phyloP scores from a whole-genome alignment of 2,329 filamentous ascomycete genomes.

The Cytospora chrysosperma region DNA sequence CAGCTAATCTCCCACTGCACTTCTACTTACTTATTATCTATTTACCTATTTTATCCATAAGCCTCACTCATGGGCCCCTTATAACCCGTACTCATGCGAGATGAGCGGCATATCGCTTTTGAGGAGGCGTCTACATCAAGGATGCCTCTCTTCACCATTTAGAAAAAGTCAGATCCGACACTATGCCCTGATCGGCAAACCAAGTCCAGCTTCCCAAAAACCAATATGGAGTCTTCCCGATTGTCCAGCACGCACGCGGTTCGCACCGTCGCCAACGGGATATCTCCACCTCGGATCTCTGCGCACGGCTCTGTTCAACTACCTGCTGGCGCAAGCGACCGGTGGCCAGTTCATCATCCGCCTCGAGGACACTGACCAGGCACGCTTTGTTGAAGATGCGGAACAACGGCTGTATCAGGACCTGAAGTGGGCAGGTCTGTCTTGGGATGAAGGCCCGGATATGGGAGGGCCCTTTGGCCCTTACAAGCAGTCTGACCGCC shows the following conservation, averaged over 20 bases:
- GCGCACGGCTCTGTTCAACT: constrained; percentile 93
- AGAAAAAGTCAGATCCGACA: constrained; percentile 25
- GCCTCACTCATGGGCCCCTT: not conserved
- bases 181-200: constrained; percentile 29
- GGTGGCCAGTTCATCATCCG: constrained; percentile 87
- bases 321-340: constrained; percentile 82
- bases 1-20: not conserved
- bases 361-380: constrained; percentile 94
- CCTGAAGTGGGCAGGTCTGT: constrained; percentile 81
- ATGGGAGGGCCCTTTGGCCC: constrained; percentile 79
- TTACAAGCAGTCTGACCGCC: constrained; percentile 85
- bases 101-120: constrained; percentile 26
- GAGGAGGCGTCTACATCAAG: constrained; percentile 21
- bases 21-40: too few relatives aligned
- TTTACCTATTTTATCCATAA: not conserved
- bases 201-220: constrained; percentile 26
- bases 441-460: constrained; percentile 93
- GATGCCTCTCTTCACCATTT: constrained; percentile 18
- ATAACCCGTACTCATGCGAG: constrained; percentile 17
- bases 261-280: constrained; percentile 93
- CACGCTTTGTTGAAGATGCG: constrained; percentile 76
- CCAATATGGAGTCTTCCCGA: constrained; percentile 42
- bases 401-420: constrained; percentile 77
- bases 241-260: constrained; percentile 72
- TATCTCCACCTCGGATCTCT: constrained; percentile 90